Evolutionary conservation across 208 protist genomes (phyloP).

Genomic region (Tritrichomonas foetus): DNA sequence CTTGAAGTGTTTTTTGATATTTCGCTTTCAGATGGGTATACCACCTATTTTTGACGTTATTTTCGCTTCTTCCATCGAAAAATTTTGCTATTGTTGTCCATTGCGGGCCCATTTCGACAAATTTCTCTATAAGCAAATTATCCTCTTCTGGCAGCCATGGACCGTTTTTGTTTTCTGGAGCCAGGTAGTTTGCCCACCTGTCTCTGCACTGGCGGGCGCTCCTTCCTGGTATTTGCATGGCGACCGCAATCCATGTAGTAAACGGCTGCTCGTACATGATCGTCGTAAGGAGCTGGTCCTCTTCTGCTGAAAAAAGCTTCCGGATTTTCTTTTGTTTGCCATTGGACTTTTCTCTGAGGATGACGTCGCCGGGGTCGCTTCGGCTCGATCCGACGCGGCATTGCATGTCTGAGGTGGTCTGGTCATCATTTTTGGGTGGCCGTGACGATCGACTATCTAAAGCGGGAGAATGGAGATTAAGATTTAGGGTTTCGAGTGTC

Average conservation of each 20-base stretch:
- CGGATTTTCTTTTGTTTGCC: not conserved
- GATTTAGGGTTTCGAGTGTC: too few species aligned
- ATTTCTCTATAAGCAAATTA: not conserved
- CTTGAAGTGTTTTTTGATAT: too few species aligned
- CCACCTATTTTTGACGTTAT: not conserved
- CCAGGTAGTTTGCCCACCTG: not conserved
- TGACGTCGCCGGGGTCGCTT: too few species aligned
- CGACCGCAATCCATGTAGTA: not conserved
- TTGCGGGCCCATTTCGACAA: not conserved
- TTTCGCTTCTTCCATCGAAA: constrained; percentile 11
- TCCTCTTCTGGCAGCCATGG: not conserved
- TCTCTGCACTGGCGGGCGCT: not conserved
- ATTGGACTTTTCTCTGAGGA: too few species aligned
- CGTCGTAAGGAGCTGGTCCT: not conserved
- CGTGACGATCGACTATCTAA: too few species aligned
- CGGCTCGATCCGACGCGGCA: too few species aligned
- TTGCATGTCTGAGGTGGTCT: too few species aligned
- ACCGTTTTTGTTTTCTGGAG: not conserved
- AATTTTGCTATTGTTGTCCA: not conserved
- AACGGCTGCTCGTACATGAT: not conserved
- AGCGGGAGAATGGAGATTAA: too few species aligned
- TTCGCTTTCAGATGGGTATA: not conserved
- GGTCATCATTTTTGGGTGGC: too few species aligned
- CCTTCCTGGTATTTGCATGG: not conserved
- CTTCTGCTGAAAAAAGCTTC: not conserved